phyloP scores from a whole-genome alignment of 148 eudicot genomes.

The Rhododendron ferrugineum region DNA sequence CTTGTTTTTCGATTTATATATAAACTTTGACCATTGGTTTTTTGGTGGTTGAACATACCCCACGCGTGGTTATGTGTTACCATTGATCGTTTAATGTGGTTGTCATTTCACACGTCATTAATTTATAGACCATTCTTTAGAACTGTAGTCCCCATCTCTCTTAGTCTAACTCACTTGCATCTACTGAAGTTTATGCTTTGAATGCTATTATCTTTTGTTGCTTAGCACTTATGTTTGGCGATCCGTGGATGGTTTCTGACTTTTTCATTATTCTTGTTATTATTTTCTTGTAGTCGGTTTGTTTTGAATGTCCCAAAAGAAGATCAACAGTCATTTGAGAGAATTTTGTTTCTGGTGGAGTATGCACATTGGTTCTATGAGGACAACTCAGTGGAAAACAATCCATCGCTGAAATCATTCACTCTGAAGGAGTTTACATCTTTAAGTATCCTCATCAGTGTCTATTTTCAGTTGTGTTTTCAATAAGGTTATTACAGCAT shows the following conservation, averaged over 20 bases:
- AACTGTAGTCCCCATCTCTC: background rate
- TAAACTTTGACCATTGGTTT: background rate
- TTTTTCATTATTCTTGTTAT: background rate
- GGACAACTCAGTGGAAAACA: conserved; percentile 90
- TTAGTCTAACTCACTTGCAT: background rate
- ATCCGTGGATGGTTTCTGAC: background rate
- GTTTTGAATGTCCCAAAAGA: conserved; percentile 96
- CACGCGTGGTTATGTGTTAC: background rate
- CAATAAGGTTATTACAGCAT: background rate
- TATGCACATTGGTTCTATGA: conserved; percentile 99
- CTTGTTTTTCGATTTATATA: background rate
- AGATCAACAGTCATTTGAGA: conserved; percentile 94
- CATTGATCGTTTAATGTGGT: background rate
- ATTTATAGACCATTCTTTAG: background rate
- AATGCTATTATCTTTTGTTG: background rate
- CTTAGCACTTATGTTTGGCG: background rate
- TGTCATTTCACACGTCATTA: background rate
- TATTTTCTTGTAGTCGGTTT: conserved; percentile 68
- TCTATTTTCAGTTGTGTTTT: background rate
- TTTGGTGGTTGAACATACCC: background rate
- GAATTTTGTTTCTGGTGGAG: conserved; percentile 93
- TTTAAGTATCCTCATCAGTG: conserved; percentile 61
- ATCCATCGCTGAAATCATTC: conserved; percentile 86
- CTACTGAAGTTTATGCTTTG: background rate
- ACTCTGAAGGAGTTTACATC: conserved; percentile 91